Percentiles rank a stretch among this genome's conserved stretches.
Conservation (phyloP, 2,329 filamentous ascomycete genomes). For the Chaetomiaceae sp. region DNA sequence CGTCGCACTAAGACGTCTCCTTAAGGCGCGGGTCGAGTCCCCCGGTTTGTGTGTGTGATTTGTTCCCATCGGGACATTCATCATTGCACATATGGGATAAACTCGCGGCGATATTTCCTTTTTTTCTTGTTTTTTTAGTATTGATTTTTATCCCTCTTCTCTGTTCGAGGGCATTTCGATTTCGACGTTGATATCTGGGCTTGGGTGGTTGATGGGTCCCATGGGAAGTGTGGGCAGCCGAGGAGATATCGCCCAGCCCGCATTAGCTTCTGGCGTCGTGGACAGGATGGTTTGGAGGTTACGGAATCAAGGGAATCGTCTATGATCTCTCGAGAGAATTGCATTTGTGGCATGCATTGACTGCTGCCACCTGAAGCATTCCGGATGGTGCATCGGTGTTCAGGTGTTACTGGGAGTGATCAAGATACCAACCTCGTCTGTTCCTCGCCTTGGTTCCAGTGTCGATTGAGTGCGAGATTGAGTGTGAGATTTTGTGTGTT, state of each 20-base stretch:
- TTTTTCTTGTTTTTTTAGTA: slow-evolving; percentile 8
- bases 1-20: too few relatives aligned
- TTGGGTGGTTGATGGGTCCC: not conserved
- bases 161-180: slow-evolving; percentile 11
- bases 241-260: not conserved
- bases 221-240: not conserved
- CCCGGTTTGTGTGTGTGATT: slow-evolving; percentile 3
- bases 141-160: too few relatives aligned
- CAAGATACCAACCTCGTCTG: slow-evolving; percentile 19
- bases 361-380: slow-evolving; percentile 14
- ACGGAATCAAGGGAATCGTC: slow-evolving; percentile 12
- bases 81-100: slow-evolving; percentile 17
- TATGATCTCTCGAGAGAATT: slow-evolving; percentile 14
- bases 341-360: slow-evolving; percentile 20
- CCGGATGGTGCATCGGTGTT: slow-evolving; percentile 18
- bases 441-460: not conserved
- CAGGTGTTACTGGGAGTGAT: slow-evolving; percentile 12
- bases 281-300: not conserved
- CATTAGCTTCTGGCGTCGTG: slow-evolving; percentile 5
- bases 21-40: not conserved
- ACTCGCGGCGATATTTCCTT: slow-evolving; percentile 10
- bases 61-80: slow-evolving; percentile 1
- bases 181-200: slow-evolving; percentile 14
- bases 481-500: not conserved
- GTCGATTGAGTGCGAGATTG: not conserved